phyloP scores from a whole-genome alignment of 352 stramenopile species.

The Pythium volutum region DNA sequence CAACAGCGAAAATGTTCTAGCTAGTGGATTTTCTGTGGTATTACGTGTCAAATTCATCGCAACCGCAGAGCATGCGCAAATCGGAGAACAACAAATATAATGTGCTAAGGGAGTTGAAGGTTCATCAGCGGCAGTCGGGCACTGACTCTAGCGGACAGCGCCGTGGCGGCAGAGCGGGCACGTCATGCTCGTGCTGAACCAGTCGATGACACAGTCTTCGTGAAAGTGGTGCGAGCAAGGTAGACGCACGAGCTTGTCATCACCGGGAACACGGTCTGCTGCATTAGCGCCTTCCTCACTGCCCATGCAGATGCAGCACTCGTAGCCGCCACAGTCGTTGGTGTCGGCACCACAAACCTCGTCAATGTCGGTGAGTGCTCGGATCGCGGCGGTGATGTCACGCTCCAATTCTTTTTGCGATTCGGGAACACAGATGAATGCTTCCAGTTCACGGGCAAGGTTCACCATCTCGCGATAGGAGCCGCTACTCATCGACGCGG shows the following conservation, averaged over 20 bases:
- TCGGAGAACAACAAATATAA: too few relatives aligned
- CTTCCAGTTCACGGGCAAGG: conserved; percentile 37
- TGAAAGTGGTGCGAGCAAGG: conserved; percentile 69
- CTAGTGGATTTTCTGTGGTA: too few relatives aligned
- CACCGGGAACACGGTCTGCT: conserved; percentile 26
- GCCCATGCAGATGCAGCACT: conserved; percentile 57
- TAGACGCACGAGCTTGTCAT: conserved; percentile 55
- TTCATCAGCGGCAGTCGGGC: too few relatives aligned
- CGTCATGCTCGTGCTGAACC: conserved; percentile 67
- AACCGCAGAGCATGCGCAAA: too few relatives aligned
- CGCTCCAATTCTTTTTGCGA: conserved; percentile 52
- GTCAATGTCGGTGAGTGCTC: conserved; percentile 54
- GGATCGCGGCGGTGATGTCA: conserved; percentile 40
- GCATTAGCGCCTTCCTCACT: conserved; percentile 32
- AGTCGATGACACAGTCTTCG: conserved; percentile 76
- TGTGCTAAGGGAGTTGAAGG: too few relatives aligned
- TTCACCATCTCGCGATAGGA: conserved; percentile 25
- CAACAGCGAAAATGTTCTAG: too few relatives aligned
- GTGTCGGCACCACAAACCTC: conserved; percentile 11
- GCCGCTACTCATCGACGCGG: conserved; percentile 19
- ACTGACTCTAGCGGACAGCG: neutral
- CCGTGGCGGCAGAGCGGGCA: conserved; percentile 59
- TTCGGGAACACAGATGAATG: conserved; percentile 49
- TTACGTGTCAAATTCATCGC: too few relatives aligned
- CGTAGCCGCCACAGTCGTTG: conserved; percentile 8